These are phyloP conservation scores for Elsinoe perseae DNA, from an alignment of 2,329 filamentous ascomycete genomes.

Conservation along the genomic window DNA sequence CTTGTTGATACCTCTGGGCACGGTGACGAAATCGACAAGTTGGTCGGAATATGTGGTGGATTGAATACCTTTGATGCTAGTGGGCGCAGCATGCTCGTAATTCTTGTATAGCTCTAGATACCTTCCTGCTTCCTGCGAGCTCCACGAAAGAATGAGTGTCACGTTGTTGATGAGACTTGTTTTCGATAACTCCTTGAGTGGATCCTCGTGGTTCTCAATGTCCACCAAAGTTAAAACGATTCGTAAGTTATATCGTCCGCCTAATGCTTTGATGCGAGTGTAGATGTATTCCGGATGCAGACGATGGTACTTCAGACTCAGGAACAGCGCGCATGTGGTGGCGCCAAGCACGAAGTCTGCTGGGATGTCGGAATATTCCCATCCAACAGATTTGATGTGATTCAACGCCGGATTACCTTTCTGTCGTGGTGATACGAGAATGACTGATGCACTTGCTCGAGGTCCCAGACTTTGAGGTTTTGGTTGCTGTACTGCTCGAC, in stretches of 20 bases:
- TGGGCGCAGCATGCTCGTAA: conserved; percentile 76
- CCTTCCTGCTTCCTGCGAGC: conserved; percentile 80
- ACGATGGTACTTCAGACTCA: conserved; percentile 94
- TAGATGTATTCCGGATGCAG: conserved; percentile 98
- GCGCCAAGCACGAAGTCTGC: conserved; percentile 84
- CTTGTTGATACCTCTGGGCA: conserved; percentile 85
- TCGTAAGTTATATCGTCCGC: conserved; percentile 78
- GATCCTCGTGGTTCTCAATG: conserved; percentile 87
- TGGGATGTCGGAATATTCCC: conserved; percentile 97
- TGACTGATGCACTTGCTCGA: conserved; percentile 60
- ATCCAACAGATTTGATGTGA: conserved; percentile 70
- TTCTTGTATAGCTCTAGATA: conserved; percentile 95
- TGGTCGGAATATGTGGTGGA: conserved; percentile 76
- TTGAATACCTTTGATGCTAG: conserved; percentile 78
- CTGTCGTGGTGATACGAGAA: conserved; percentile 84
- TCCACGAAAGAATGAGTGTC: conserved; percentile 90
- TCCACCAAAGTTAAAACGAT: conserved; percentile 88
- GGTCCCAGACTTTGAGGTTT: conserved; percentile 77
- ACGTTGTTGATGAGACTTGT: conserved; percentile 88
- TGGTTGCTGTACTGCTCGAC: conserved; percentile 65
- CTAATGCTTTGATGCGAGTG: conserved; percentile 75
- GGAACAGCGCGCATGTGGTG: conserved; percentile 84
- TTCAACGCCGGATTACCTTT: conserved; percentile 91
- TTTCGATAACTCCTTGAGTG: conserved; percentile 82
- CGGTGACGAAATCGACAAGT: conserved; percentile 86